Conservation (phyloP, 306 rosid genomes). For the Citrullus amarus region DNA sequence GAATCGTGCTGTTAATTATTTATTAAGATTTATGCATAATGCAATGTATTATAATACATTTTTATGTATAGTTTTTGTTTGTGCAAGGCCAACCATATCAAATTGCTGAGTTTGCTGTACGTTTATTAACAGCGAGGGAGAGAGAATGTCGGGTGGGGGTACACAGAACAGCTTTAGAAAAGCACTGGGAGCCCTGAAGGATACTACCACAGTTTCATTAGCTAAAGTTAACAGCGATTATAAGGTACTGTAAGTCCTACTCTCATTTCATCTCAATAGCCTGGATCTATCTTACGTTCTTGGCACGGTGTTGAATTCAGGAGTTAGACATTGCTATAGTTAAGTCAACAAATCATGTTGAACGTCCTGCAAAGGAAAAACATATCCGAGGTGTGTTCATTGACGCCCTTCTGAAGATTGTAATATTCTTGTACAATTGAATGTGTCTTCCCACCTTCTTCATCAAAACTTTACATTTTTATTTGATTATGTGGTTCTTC, state of each 20-base stretch:
- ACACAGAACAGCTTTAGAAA: conserved; percentile 81
- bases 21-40: background rate
- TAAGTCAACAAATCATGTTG: conserved; percentile 91
- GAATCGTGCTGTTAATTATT: background rate
- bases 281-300: conserved; percentile 10
- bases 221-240: conserved; percentile 99
- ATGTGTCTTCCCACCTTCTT: background rate
- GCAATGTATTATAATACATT: background rate
- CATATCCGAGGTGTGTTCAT: conserved; percentile 59
- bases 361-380: conserved; percentile 83
- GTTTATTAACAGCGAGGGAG: conserved; percentile 30
- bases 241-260: conserved; percentile 43
- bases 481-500: background rate
- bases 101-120: conserved; percentile 18
- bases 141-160: conserved; percentile 71
- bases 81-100: conserved; percentile 5
- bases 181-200: conserved; percentile 96
- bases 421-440: background rate
- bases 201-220: conserved; percentile 90
- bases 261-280: background rate
- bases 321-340: conserved; percentile 94
- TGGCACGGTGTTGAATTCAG: conserved; percentile 28
- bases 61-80: background rate
- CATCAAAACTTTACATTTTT: background rate
- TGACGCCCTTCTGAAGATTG: background rate